phyloP scores from a whole-genome alignment of 2,329 filamentous ascomycete genomes.

The Fusarium sp. region DNA sequence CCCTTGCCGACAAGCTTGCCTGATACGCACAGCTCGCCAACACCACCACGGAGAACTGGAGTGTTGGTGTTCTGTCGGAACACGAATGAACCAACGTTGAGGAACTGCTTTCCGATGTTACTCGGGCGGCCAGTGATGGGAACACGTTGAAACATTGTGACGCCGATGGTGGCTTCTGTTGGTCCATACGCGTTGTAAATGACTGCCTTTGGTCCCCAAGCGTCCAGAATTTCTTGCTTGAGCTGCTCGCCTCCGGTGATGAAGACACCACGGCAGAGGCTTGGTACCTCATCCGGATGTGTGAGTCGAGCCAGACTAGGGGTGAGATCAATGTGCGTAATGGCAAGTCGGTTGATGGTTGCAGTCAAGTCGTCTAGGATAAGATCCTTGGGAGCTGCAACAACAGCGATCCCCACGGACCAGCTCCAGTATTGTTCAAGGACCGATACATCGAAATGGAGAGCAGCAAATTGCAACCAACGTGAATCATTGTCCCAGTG shows the following conservation, averaged over 20 bases:
- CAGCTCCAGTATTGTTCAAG: slow-evolving; percentile 97
- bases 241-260: slow-evolving; percentile 92
- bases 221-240: slow-evolving; percentile 88
- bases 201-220: slow-evolving; percentile 82
- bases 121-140: slow-evolving; percentile 82
- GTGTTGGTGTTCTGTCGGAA: slow-evolving; percentile 75
- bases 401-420: slow-evolving; percentile 88
- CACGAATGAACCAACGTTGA: slow-evolving; percentile 88
- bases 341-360: slow-evolving; percentile 76
- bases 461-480: slow-evolving; percentile 93
- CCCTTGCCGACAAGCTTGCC: slow-evolving; percentile 90
- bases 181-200: slow-evolving; percentile 96
- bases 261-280: slow-evolving; percentile 84
- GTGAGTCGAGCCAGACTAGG: slow-evolving; percentile 86
- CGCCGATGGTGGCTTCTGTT: slow-evolving; percentile 92
- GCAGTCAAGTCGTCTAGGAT: slow-evolving; percentile 85
- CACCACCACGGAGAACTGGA: slow-evolving; percentile 80
- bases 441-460: slow-evolving; percentile 94
- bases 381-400: slow-evolving; percentile 84
- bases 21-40: slow-evolving; percentile 90
- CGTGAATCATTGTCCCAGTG: slow-evolving; percentile 81
- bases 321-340: slow-evolving; percentile 93
- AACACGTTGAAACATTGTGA: slow-evolving; percentile 89
- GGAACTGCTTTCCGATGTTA: slow-evolving; percentile 89
- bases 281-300: slow-evolving; percentile 83